Evolutionary conservation across 139 green algal genomes (phyloP).

Genomic region (Mesotaenium endlicherianum): DNA sequence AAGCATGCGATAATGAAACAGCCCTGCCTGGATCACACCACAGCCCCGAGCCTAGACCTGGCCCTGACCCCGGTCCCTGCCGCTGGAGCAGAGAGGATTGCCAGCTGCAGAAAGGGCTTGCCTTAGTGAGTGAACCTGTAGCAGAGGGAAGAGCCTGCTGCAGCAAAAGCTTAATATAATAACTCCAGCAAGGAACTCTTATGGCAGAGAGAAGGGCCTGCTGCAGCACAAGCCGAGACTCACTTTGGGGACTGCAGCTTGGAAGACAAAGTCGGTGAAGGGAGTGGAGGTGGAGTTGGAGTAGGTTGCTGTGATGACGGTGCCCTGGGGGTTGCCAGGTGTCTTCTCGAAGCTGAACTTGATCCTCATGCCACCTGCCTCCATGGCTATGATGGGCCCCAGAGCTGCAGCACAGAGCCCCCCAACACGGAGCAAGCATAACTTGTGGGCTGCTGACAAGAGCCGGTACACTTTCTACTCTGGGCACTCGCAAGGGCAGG

Average conservation of each 20-base stretch:
- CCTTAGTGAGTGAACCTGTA: too few species aligned
- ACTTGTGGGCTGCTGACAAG: background rate
- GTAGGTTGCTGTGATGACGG: slow-evolving; percentile 69
- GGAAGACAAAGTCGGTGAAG: slow-evolving; percentile 79
- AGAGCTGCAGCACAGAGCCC: slow-evolving; percentile 20
- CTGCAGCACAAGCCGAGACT: slow-evolving; percentile 3
- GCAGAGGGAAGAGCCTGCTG: too few species aligned
- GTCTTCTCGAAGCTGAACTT: slow-evolving; percentile 69
- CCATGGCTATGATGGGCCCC: slow-evolving; percentile 60
- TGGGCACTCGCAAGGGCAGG: background rate
- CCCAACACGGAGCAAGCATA: background rate
- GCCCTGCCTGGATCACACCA: background rate
- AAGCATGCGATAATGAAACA: background rate
- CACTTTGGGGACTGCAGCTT: slow-evolving; percentile 92
- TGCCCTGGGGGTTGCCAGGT: slow-evolving; percentile 45
- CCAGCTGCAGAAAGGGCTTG: too few species aligned
- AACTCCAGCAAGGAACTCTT: background rate
- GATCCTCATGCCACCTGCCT: slow-evolving; percentile 67
- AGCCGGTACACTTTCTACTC: background rate
- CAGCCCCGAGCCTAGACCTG: background rate
- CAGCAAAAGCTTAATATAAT: background rate
- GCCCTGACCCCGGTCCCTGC: background rate
- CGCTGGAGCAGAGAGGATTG: background rate
- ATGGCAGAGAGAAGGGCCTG: background rate
- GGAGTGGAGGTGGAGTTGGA: slow-evolving; percentile 59